These are phyloP conservation scores for Drechslerella dactyloides DNA, from an alignment of 2,329 filamentous ascomycete genomes.

Conservation along the genomic window DNA sequence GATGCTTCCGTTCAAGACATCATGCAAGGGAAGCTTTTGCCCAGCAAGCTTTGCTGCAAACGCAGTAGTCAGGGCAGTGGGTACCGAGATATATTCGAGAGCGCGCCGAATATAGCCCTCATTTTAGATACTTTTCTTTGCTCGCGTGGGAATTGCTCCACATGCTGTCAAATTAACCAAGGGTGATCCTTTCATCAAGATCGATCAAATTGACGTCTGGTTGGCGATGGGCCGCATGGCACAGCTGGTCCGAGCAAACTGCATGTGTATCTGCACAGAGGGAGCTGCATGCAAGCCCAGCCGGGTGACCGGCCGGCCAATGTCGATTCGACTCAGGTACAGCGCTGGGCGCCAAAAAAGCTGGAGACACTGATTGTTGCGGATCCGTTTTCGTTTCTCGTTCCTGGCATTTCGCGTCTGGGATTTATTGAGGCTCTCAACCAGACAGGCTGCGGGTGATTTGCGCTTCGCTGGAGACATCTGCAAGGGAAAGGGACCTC, in stretches of 20 bases:
- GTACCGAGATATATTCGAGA: conserved; percentile 9
- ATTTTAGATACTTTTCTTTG: neutral
- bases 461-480: neutral
- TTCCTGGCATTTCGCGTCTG: conserved; percentile 32
- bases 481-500: conserved; percentile 20
- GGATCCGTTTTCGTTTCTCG: conserved; percentile 33
- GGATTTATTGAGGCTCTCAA: conserved; percentile 31
- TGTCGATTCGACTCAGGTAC: too few relatives aligned
- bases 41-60: conserved; percentile 28
- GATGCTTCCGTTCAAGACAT: conserved; percentile 24
- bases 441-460: conserved; percentile 32
- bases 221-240: neutral
- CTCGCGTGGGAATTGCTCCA: neutral
- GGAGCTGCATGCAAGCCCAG: neutral
- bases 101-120: conserved; percentile 38
- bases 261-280: neutral
- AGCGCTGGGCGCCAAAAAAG: conserved; percentile 2
- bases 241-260: too few relatives aligned
- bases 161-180: conserved; percentile 39
- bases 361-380: conserved; percentile 33
- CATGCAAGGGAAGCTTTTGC: conserved; percentile 11
- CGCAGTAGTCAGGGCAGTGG: conserved; percentile 4
- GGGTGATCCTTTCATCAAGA: conserved; percentile 32
- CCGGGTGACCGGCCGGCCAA: neutral
- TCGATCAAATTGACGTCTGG: conserved; percentile 19